A percentile compares a stretch with the other conserved stretches of the same genome.
Evolutionary conservation across 2,329 filamentous ascomycete species (phyloP).

Genomic region (Teratosphaeria viscida): DNA sequence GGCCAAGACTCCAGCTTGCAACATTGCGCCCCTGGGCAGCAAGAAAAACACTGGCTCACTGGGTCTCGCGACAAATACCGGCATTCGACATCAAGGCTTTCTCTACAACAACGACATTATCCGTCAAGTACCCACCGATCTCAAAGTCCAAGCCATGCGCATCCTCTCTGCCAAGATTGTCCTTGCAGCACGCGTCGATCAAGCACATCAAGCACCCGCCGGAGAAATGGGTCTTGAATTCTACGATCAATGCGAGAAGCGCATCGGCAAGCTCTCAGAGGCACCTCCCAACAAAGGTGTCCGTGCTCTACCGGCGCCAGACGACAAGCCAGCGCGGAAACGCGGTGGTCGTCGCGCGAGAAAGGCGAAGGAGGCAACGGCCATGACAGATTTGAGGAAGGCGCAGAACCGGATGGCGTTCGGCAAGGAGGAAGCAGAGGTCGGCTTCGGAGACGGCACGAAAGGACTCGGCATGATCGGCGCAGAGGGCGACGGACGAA

Average conservation of each 20-base stretch:
- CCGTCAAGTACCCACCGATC: constrained; percentile 68
- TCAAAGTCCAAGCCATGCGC: constrained; percentile 88
- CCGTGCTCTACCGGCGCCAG: constrained; percentile 78
- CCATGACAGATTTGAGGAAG: constrained; percentile 93
- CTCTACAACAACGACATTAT: constrained; percentile 89
- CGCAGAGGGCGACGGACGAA: constrained; percentile 73
- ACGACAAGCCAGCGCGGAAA: constrained; percentile 90
- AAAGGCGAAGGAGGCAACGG: constrained; percentile 91
- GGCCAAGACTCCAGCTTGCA: constrained; percentile 87
- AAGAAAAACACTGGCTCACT: constrained; percentile 66
- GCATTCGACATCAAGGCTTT: constrained; percentile 82
- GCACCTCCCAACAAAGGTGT: constrained; percentile 81
- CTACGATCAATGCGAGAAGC: constrained; percentile 69
- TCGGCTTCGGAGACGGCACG: constrained; percentile 81
- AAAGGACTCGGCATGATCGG: constrained; percentile 94
- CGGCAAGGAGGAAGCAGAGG: constrained; percentile 87
- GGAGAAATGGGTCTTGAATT: constrained; percentile 76
- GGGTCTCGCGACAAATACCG: constrained; percentile 85
- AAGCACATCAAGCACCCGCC: constrained; percentile 69
- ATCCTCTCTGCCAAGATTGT: constrained; percentile 90
- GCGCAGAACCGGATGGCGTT: constrained; percentile 95
- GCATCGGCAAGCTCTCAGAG: constrained; percentile 86
- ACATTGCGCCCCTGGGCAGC: constrained; percentile 79
- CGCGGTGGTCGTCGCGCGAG: constrained; percentile 80
- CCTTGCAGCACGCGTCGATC: constrained; percentile 83